Evolutionary conservation across 1,139 yeast genomes (phyloP).

Genomic region (Sugiyamaella sp.): DNA sequence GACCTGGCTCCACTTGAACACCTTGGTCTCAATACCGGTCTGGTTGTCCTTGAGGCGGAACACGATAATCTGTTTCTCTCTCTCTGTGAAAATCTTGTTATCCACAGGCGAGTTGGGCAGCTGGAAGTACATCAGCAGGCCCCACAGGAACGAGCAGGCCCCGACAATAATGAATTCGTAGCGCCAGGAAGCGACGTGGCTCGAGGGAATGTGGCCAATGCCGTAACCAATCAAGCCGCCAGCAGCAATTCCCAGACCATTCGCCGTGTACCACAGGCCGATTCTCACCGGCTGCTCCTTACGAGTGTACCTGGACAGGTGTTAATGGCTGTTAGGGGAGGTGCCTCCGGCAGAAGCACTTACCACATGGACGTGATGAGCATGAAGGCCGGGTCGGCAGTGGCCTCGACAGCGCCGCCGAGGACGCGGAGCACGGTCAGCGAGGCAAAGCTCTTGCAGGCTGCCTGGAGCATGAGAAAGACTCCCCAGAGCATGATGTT

Average conservation of each 20-base stretch:
- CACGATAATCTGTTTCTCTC: conserved; percentile 56
- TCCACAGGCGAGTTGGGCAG: conserved; percentile 59
- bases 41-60: conserved; percentile 53
- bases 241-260: conserved; percentile 44
- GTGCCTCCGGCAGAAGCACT: conserved; percentile 5
- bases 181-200: conserved; percentile 44
- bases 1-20: conserved; percentile 55
- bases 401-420: conserved; percentile 59
- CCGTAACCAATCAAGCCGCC: conserved; percentile 43
- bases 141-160: conserved; percentile 48
- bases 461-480: conserved; percentile 52
- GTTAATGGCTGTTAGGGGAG: conserved; percentile 7
- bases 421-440: conserved; percentile 55
- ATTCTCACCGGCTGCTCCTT: conserved; percentile 54
- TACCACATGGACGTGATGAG: conserved; percentile 60
- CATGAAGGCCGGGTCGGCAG: conserved; percentile 54
- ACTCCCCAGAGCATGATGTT: conserved; percentile 56
- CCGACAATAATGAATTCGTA: conserved; percentile 47
- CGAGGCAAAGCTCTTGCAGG: conserved; percentile 49
- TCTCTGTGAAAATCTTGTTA: conserved; percentile 55
- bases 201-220: conserved; percentile 51
- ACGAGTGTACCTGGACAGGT: conserved; percentile 47
- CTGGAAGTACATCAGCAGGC: conserved; percentile 48
- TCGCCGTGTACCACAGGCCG: conserved; percentile 32
- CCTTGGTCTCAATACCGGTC: conserved; percentile 56